Conservation (phyloP, 352 stramenopile genomes). For the Phytophthora palmivora region DNA sequence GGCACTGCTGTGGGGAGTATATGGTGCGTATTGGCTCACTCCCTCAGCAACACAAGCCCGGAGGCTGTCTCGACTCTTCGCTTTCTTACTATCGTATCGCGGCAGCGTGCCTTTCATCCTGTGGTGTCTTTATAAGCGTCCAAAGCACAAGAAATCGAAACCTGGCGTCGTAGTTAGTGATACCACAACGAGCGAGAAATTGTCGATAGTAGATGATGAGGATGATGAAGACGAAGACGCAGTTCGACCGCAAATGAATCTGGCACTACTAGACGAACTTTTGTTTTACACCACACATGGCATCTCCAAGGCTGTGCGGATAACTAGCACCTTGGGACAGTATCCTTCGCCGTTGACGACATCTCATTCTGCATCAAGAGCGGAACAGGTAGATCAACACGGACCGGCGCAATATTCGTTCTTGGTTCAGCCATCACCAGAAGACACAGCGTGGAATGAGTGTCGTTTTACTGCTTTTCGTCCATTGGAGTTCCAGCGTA, state of each 20-base stretch:
- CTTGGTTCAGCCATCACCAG: conserved; percentile 47
- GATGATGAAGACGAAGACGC: conserved; percentile 63
- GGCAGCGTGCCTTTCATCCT: conserved; percentile 76
- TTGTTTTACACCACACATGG: conserved; percentile 82
- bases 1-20: conserved; percentile 70
- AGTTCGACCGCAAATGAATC: conserved; percentile 79
- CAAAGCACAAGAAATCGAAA: conserved; percentile 22
- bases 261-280: conserved; percentile 77
- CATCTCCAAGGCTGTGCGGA: conserved; percentile 64
- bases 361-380: conserved; percentile 6
- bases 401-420: conserved; percentile 44
- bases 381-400: conserved; percentile 2
- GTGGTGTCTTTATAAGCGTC: conserved; percentile 75
- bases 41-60: conserved; percentile 33
- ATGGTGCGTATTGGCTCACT: conserved; percentile 69
- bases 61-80: conserved; percentile 62
- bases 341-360: conserved; percentile 9
- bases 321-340: conserved; percentile 33
- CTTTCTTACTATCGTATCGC: conserved; percentile 75
- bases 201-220: conserved; percentile 26
- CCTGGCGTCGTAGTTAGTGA: conserved; percentile 32
- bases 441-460: conserved; percentile 47
- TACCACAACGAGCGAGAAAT: not conserved
- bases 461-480: conserved; percentile 76
- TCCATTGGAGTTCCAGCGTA: conserved; percentile 53